Conservation (phyloP, 192 early-diverging fungal species). For the Backusella australiensis region DNA sequence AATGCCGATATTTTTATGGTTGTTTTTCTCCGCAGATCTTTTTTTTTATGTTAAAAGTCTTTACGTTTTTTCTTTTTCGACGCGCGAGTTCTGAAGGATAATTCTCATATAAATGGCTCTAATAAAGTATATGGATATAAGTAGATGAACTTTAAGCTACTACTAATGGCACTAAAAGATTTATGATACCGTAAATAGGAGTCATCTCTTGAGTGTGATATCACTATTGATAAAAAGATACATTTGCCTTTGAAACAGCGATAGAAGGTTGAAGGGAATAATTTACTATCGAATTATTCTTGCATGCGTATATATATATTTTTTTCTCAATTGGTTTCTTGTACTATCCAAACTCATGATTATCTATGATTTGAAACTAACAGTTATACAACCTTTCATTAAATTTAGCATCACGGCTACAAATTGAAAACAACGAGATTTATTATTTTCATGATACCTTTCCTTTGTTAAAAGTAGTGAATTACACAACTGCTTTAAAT, state of each 20-base stretch:
- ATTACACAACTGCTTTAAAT: not conserved
- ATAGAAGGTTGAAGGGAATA: not conserved
- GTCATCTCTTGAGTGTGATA: not conserved
- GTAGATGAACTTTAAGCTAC: not conserved
- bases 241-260: not conserved
- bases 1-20: too few species aligned
- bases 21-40: too few species aligned
- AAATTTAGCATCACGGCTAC: not conserved
- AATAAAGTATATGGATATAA: not conserved
- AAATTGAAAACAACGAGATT: not conserved
- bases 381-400: not conserved
- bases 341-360: not conserved
- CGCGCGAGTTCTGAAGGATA: not conserved
- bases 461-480: not conserved
- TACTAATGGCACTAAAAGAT: not conserved
- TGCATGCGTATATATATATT: not conserved
- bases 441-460: not conserved
- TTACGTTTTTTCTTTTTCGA: not conserved
- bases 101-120: not conserved
- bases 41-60: not conserved
- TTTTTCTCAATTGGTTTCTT: not conserved
- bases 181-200: not conserved
- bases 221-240: not conserved
- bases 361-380: not conserved
- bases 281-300: not conserved